Conservation (phyloP, 2,329 filamentous ascomycete species). For the Diaporthe sp. region DNA sequence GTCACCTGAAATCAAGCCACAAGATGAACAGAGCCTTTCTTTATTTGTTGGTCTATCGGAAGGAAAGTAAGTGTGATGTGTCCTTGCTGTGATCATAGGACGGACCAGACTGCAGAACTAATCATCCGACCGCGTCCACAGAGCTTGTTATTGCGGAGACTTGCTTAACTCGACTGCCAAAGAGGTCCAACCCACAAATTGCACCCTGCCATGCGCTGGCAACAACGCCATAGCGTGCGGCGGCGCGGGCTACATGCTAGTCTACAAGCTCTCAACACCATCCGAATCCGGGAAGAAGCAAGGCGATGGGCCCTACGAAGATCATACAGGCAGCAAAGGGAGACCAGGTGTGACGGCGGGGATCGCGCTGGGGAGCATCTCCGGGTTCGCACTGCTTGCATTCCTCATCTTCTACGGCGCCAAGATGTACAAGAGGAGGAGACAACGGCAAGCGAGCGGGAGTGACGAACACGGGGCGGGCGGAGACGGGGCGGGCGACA, state of each 20-base stretch:
- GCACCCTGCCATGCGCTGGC: slow-evolving; percentile 22
- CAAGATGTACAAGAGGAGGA: slow-evolving; percentile 9
- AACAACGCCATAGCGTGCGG: slow-evolving; percentile 30
- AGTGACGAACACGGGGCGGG: not conserved
- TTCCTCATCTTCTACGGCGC: slow-evolving; percentile 13
- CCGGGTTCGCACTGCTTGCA: slow-evolving; percentile 17
- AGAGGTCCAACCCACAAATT: not conserved
- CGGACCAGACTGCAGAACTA: not conserved
- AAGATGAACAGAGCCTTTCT: not conserved
- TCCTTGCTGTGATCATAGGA: not conserved
- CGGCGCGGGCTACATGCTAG: slow-evolving; percentile 14
- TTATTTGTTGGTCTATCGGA: slow-evolving; percentile 32
- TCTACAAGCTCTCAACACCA: slow-evolving; percentile 17
- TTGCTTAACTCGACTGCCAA: slow-evolving; percentile 10
- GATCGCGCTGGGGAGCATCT: slow-evolving; percentile 29
- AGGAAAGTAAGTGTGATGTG: slow-evolving; percentile 19
- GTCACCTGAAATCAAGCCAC: not conserved
- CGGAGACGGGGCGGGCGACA: not conserved
- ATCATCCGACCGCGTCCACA: not conserved
- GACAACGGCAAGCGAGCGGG: not conserved
- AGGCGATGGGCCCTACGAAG: not conserved
- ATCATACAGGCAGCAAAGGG: not conserved
- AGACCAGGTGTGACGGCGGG: slow-evolving; percentile 12
- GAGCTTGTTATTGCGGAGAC: slow-evolving; percentile 37
- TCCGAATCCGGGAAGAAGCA: not conserved